Percentiles rank a stretch among this genome's conserved stretches.
Evolutionary conservation across 2,329 filamentous ascomycete species (phyloP).

Genomic region (Hysterium pulicare): DNA sequence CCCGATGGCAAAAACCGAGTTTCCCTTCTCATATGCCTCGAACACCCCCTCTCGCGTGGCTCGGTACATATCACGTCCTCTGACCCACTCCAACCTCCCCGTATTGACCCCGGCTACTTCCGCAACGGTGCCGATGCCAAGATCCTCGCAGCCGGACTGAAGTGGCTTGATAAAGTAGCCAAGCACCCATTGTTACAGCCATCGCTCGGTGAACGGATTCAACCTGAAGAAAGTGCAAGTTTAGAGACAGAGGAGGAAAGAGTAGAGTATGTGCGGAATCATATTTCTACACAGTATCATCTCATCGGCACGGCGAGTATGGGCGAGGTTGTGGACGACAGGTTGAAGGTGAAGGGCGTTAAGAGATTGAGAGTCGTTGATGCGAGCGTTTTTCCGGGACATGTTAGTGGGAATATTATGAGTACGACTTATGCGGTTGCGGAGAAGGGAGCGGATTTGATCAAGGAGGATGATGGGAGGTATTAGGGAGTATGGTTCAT

Average conservation of each 20-base stretch:
- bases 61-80: slow-evolving; percentile 20
- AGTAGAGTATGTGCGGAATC: slow-evolving; percentile 47
- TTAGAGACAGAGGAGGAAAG: slow-evolving; percentile 49
- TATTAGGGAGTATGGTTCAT: too few relatives aligned
- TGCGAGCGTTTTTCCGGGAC: slow-evolving; percentile 14
- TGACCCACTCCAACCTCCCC: slow-evolving; percentile 32
- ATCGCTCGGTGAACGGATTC: slow-evolving; percentile 40
- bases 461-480: background rate
- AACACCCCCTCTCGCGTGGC: slow-evolving; percentile 22
- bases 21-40: slow-evolving; percentile 8
- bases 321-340: slow-evolving; percentile 19
- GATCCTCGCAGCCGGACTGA: slow-evolving; percentile 14
- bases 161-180: slow-evolving; percentile 46
- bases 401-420: background rate
- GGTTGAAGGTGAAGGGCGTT: slow-evolving; percentile 18
- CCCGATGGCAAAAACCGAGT: slow-evolving; percentile 28
- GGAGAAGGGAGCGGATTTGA: slow-evolving; percentile 2
- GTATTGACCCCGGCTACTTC: slow-evolving; percentile 38
- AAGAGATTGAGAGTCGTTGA: slow-evolving; percentile 22
- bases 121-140: slow-evolving; percentile 33
- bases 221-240: slow-evolving; percentile 30
- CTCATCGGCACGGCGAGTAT: slow-evolving; percentile 19
- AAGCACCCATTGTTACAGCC: slow-evolving; percentile 43
- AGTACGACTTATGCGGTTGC: slow-evolving; percentile 1
- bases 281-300: slow-evolving; percentile 37